Base-by-base conservation (phyloP, 2,329 filamentous ascomycete species). In the Corynespora cassiicola region DNA sequence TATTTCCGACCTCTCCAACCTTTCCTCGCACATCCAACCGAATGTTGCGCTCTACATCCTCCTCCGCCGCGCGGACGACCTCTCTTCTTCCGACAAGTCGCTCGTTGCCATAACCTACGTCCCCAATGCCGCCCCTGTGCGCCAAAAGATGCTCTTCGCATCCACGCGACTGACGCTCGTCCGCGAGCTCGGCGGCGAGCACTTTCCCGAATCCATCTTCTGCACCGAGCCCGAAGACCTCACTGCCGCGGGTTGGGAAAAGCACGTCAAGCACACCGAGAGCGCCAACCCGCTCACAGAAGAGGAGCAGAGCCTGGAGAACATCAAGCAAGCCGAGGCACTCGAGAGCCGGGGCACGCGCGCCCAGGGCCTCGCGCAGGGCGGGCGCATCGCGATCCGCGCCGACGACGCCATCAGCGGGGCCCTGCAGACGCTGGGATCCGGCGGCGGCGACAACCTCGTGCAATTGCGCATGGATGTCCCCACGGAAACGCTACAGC, bases 111-210 rank as follows among this genome's bases (percentile, higher is more conserved):
- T 91, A 22, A 90, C 87, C 22, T 94, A 90, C 66, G 83, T 94
- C 5, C 89, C 88, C 17, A 87, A 92, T 67, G 64, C 81, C 1
- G 88, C 88, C 24, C 86, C 85, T 18, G 88, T 94, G 39, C 84
- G 88, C 24, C 86, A 90, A 65, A 94, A 94, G 76, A 94, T 89
- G 85, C 79, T 94, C 15, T 91, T 92, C 66, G 88, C 88, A 5
- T 81, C 84, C 16, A 91, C 88, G 18, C 80, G 87, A 7, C 75
- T 91, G 54, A 88, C 87, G 0, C 77, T 94, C 1, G 80, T 86
- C 32, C 80, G 88, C 26, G 87, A 92, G 69, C 76, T 94, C 7
- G 88, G 89, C 29, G 80, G 82, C 36, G 88, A 94, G 65, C 79
- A 89, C 57, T 92, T 94, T 69, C 75, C 85, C 34, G 86, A 91